phyloP scores from a whole-genome alignment of 495 filamentous ascomycete species.

The Penicilliopsis zonata region DNA sequence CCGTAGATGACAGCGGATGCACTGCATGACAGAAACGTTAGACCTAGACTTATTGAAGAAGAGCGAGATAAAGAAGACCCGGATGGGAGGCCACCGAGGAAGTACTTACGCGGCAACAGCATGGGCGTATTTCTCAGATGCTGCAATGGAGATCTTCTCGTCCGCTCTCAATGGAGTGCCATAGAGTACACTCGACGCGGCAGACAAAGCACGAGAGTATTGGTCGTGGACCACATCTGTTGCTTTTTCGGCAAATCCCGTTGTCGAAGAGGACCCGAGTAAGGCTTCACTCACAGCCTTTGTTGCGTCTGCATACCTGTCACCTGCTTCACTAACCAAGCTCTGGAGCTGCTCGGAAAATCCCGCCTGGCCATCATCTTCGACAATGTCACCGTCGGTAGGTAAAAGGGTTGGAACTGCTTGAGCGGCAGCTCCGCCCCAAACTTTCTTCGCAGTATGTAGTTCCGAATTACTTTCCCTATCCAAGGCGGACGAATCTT shows the following conservation, averaged over 20 bases:
- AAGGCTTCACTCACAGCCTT: conserved; percentile 42
- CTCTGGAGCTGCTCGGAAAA: conserved; percentile 39
- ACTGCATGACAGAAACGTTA: conserved; percentile 12
- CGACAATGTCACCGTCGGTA: conserved; percentile 17
- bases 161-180: conserved; percentile 39
- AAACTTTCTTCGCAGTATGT: conserved; percentile 28
- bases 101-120: conserved; percentile 47
- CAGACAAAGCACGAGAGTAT: conserved; percentile 42
- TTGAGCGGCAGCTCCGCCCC: conserved; percentile 44
- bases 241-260: conserved; percentile 29
- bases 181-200: conserved; percentile 46
- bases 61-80: neutral
- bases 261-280: conserved; percentile 24
- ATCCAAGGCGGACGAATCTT: no score
- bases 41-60: neutral
- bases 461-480: no score
- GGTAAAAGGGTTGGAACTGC: conserved; percentile 33
- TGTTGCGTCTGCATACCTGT: conserved; percentile 38
- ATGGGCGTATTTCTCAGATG: conserved; percentile 42
- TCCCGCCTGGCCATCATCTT: conserved; percentile 34
- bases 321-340: conserved; percentile 36
- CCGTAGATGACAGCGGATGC: conserved; percentile 54
- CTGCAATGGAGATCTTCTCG: conserved; percentile 38
- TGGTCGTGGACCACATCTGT: conserved; percentile 41
- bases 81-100: conserved; percentile 4